These are phyloP conservation scores for Gomphus sp. DNA, from an alignment of 1,284 basidiomycete species.

Conservation along the genomic window DNA sequence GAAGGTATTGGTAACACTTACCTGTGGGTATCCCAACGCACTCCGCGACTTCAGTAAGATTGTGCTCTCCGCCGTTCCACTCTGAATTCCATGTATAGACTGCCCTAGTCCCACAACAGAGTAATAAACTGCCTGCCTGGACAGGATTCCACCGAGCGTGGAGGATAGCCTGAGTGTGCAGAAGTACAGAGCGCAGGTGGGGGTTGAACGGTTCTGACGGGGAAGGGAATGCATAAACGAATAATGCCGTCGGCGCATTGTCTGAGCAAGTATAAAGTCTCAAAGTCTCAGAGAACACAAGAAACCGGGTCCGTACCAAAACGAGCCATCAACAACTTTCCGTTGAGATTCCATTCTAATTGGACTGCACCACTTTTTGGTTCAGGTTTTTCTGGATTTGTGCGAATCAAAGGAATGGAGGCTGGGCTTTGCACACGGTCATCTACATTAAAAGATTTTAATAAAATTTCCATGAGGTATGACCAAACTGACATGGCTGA, in stretches of 20 bases:
- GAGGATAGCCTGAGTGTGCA: conserved; percentile 51
- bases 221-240: conserved; percentile 56
- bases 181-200: conserved; percentile 51
- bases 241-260: conserved; percentile 44
- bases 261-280: conserved; percentile 30
- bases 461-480: neutral
- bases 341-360: conserved; percentile 71
- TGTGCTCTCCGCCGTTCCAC: conserved; percentile 38
- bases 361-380: conserved; percentile 59
- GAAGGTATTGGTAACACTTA: conserved; percentile 27
- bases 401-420: conserved; percentile 35
- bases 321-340: conserved; percentile 60
- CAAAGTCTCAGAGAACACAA: neutral
- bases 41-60: conserved; percentile 66
- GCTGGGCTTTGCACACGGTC: conserved; percentile 54
- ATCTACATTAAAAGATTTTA: conserved; percentile 31
- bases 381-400: conserved; percentile 48
- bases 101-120: conserved; percentile 61
- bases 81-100: conserved; percentile 79
- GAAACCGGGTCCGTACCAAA: conserved; percentile 36
- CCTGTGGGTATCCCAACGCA: conserved; percentile 73
- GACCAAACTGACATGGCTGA: conserved; percentile 56
- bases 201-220: conserved; percentile 45
- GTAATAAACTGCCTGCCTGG: conserved; percentile 52
- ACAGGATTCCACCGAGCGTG: conserved; percentile 72